These are phyloP conservation scores for Magnusiomyces fungicola DNA, from an alignment of 1,139 yeast genomes.

Conservation along the genomic window DNA sequence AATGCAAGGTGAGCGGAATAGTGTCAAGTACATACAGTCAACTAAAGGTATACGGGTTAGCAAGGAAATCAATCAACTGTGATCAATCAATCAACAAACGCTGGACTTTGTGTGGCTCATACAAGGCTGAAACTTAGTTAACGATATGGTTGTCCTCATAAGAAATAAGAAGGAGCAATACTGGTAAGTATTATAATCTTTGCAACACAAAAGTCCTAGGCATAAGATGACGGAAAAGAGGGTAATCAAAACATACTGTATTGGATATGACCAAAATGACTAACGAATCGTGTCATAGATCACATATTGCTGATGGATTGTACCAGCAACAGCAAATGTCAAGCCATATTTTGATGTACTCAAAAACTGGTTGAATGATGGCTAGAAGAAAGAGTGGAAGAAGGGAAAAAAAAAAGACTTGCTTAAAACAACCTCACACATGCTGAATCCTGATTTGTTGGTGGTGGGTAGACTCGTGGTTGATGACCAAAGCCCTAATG, in stretches of 20 bases:
- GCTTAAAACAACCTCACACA: too few species aligned
- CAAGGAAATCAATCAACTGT: neutral
- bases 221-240: neutral
- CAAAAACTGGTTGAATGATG: conserved; percentile 2
- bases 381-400: neutral
- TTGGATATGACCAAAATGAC: conserved; percentile 6
- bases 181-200: conserved; percentile 18
- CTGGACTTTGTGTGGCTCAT: conserved; percentile 21
- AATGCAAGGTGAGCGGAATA: neutral
- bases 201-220: conserved; percentile 20
- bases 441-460: too few species aligned
- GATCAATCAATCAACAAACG: neutral
- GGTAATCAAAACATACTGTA: conserved; percentile 10
- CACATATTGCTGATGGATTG: neutral
- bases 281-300: neutral
- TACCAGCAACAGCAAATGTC: too few species aligned
- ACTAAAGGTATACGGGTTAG: neutral
- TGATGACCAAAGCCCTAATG: neutral
- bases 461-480: neutral
- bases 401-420: neutral
- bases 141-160: conserved; percentile 21
- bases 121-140: conserved; percentile 25
- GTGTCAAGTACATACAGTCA: neutral
- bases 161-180: conserved; percentile 31
- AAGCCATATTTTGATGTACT: too few species aligned